A percentile compares a stretch with the other conserved stretches of the same genome.
phyloP scores from a whole-genome alignment of 2,329 filamentous ascomycete species.

The Orbilia brochopaga region DNA sequence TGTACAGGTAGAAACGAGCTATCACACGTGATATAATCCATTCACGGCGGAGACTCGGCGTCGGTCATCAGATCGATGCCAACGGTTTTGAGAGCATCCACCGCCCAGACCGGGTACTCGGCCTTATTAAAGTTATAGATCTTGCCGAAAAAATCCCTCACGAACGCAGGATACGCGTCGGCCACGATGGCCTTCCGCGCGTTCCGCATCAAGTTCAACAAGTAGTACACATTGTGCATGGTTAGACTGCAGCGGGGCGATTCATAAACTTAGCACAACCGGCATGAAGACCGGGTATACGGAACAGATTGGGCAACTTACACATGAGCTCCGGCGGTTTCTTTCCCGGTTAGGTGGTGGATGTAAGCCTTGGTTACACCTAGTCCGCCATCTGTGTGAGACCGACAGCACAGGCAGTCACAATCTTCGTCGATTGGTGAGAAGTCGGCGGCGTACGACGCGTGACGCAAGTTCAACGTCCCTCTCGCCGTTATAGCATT shows the following conservation, averaged over 20 bases:
- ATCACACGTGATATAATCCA: not conserved
- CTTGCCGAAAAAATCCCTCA: conserved; percentile 77
- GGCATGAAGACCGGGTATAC: not conserved
- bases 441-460: conserved; percentile 78
- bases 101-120: conserved; percentile 81
- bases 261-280: conserved; percentile 6
- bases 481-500: conserved; percentile 85
- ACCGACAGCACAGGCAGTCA: conserved; percentile 76
- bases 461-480: conserved; percentile 81
- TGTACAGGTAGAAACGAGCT: not conserved
- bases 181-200: conserved; percentile 78
- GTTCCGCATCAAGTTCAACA: conserved; percentile 80
- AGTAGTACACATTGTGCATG: conserved; percentile 94
- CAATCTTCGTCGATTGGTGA: conserved; percentile 82
- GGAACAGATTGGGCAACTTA: conserved; percentile 11
- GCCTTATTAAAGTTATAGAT: conserved; percentile 70
- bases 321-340: conserved; percentile 85
- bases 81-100: conserved; percentile 77
- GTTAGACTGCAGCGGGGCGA: conserved; percentile 69
- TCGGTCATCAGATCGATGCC: conserved; percentile 67
- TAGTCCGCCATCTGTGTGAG: conserved; percentile 67
- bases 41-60: not conserved
- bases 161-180: conserved; percentile 78
- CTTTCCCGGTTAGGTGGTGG: conserved; percentile 89
- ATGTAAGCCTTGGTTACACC: conserved; percentile 87